Evolutionary conservation across 257 asterid genomes (phyloP), one percentile per base, ranked within the genome.

Genomic region (Solanum etuberosum): DNA sequence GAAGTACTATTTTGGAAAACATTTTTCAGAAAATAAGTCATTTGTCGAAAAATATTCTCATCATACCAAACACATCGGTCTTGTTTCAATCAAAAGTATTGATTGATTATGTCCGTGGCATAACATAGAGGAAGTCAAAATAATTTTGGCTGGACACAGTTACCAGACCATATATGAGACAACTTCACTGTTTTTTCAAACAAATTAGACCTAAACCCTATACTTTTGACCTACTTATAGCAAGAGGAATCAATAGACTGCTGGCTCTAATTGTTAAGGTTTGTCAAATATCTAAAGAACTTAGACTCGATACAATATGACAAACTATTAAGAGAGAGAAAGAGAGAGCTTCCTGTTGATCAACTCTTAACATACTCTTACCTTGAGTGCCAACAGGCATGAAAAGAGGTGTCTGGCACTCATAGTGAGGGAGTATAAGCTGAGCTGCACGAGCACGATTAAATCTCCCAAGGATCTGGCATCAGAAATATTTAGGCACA

Each of bases 311-410:
- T 42, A 42, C 61, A 80, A 80, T 29, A 43, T 80, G 12, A 27
- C n/a, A 80, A 5, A 43, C 46, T 43, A 80, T 16, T 25, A 43
- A 27, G 61, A 20, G 34, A 77, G 57, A 34, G 34, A 78, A 27
- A 78, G 63, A 78, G 37, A 43, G 25, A 15, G 57, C 65, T 43
- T 78, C 65, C 2, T 27, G 25, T 78, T 10, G 3, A 78, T 78
- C 27, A 46, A 48, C 68, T 81, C 31, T 32, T 72, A 48, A 32
- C 65, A 87, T 74, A 25, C 54, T 80, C 88, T 89, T 77, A 94
- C 99, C 99, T 96, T 97, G 99, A n/a, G 99, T 96, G 37, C 99
- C 99, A 37, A 97, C 99, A 1, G 99, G 99, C 99, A 97, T 96
- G 88, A 97, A 96, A 48, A 97, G 90, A 82, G 99, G 99, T 77